Base-by-base conservation (phyloP, 2,329 filamentous ascomycete genomes). In the Trichoderma sp. region DNA sequence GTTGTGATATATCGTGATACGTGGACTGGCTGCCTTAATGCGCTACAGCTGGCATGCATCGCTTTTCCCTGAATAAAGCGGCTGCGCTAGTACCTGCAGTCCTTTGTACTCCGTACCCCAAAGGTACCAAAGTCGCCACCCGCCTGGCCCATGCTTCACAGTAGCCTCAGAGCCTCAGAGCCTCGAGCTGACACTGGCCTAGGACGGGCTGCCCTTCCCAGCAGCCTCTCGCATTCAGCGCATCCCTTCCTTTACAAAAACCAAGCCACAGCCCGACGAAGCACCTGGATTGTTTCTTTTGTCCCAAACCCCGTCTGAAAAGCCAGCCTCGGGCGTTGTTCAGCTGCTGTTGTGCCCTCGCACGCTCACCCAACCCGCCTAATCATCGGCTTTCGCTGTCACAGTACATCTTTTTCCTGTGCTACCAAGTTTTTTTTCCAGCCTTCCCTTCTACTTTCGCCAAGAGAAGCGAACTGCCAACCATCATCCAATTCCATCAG, bases 311-410 rank as follows among this genome's bases (percentile, higher is more conserved):
- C 54, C 54, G 37, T 32, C 46, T 8, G 61, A 28, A 39, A 54
- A 59, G 7, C 28, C 39, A 49, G 37, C 21, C 14, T 5, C 6
- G 24, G 28, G 28, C 46, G 18, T 49, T 49, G 46, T 24, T 49
- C n/a, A 14, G 64, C 30, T 18, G 37, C 58, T 58, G 28, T 51
- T 59, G 28, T 52, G 59, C 43, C 16, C 74, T 71, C 70, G 66
- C 74, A 69, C 66, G 26, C 4, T 32, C 26, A 13, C 37, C 26
- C 71, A 70, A 69, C 60, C 64, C 69, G 61, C 75, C 72, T 73
- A 75, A 73, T 74, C 73, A 73, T 75, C 72, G 66, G 74, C 73
- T 71, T 70, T 70, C 70, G 71, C 67, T 68, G 68, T 72, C 66
- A 69, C 71, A 58, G 69, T 72, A 70, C 69, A 59, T 71, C 70